Evolutionary conservation across 805 yeast species (phyloP).

Genomic region (Ogataea pilisensis): DNA sequence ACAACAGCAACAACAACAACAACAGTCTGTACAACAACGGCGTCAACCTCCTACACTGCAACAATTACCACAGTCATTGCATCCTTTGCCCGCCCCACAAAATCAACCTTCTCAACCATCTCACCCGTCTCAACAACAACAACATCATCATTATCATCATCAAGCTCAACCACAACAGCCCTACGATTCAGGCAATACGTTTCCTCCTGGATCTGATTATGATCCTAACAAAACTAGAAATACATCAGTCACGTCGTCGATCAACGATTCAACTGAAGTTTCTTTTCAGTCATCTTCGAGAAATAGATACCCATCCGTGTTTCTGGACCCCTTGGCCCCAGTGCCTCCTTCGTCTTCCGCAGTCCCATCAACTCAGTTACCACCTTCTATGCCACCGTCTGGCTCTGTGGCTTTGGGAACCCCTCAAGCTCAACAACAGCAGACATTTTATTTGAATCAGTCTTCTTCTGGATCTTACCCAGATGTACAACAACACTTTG

Average conservation of each 20-base stretch:
- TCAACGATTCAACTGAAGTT: conserved; percentile 22
- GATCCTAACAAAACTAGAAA: conserved; percentile 14
- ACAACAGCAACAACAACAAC: conserved; percentile 6
- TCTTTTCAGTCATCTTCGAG: conserved; percentile 28
- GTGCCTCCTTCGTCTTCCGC: conserved; percentile 24
- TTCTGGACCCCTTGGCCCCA: conserved; percentile 48
- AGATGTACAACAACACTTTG: neutral
- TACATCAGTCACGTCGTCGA: conserved; percentile 14
- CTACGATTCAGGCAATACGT: conserved; percentile 6
- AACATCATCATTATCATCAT: conserved; percentile 10
- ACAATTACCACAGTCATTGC: conserved; percentile 1
- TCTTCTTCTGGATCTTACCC: conserved; percentile 1
- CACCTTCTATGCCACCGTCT: too few relatives aligned
- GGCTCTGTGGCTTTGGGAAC: too few relatives aligned
- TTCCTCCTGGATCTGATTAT: conserved; percentile 6
- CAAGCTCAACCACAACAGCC: conserved; percentile 6
- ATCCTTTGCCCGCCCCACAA: neutral
- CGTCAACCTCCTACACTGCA: too few relatives aligned
- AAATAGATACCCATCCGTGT: conserved; percentile 44
- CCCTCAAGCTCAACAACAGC: too few relatives aligned
- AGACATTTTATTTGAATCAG: neutral
- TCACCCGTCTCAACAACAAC: conserved; percentile 1
- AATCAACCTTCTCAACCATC: neutral
- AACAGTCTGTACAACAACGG: too few relatives aligned
- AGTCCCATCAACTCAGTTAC: conserved; percentile 3